Evolutionary conservation across 2,329 filamentous ascomycete species (phyloP).

Genomic region (Botryosphaeria agaves): DNA sequence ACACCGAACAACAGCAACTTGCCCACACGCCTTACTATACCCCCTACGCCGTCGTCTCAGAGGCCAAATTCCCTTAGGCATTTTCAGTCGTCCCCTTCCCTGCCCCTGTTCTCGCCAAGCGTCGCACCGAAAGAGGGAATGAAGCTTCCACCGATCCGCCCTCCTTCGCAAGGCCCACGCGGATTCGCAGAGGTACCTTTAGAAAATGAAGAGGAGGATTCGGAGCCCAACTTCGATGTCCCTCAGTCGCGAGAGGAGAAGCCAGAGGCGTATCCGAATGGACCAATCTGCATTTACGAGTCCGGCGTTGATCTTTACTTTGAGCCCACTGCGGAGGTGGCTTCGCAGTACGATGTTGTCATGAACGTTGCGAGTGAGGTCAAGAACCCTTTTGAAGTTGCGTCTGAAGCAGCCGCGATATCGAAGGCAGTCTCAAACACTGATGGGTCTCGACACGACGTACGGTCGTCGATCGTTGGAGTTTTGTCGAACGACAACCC

Average conservation of each 20-base stretch:
- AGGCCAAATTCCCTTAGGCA: constrained; percentile 36
- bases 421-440: not conserved
- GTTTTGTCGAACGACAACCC: not conserved
- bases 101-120: constrained; percentile 36
- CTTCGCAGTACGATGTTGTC: constrained; percentile 61
- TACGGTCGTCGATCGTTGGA: not conserved
- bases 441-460: not conserved
- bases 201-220: constrained; percentile 47
- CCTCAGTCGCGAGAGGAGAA: constrained; percentile 48
- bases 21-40: constrained; percentile 37
- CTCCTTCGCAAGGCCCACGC: constrained; percentile 14
- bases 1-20: constrained; percentile 43
- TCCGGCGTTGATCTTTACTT: constrained; percentile 64
- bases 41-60: constrained; percentile 37
- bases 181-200: constrained; percentile 41
- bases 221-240: constrained; percentile 33
- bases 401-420: not conserved
- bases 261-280: constrained; percentile 66
- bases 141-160: constrained; percentile 26
- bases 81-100: constrained; percentile 43
- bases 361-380: constrained; percentile 77
- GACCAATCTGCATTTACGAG: constrained; percentile 66
- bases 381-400: constrained; percentile 46
- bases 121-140: constrained; percentile 32
- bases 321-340: constrained; percentile 64